Evolutionary conservation across 2,329 filamentous ascomycete species (phyloP).

Genomic region (Fusarium citri): DNA sequence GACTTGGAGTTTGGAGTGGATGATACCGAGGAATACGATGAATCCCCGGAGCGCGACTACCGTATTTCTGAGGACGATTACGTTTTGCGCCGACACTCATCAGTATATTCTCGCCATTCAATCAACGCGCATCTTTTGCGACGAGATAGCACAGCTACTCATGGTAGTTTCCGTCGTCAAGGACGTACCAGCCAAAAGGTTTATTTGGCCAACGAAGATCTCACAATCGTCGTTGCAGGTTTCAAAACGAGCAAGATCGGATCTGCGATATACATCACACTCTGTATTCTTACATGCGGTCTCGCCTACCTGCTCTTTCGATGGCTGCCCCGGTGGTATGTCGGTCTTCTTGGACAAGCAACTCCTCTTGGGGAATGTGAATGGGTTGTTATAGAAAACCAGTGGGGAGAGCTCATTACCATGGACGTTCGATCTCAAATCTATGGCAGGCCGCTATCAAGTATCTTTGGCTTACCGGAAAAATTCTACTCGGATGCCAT

Average conservation of each 20-base stretch:
- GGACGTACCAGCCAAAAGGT: conserved; percentile 86
- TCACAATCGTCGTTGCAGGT: conserved; percentile 92
- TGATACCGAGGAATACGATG: conserved; percentile 56
- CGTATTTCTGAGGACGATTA: conserved; percentile 58
- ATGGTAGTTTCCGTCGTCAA: conserved; percentile 70
- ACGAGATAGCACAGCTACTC: conserved; percentile 76
- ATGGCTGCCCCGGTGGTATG: conserved; percentile 91
- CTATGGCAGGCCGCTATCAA: conserved; percentile 68
- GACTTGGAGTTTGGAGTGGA: conserved; percentile 55
- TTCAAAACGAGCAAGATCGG: conserved; percentile 83
- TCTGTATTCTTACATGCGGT: conserved; percentile 80
- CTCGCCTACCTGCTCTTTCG: conserved; percentile 85
- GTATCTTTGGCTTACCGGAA: conserved; percentile 74
- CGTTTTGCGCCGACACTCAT: conserved; percentile 70
- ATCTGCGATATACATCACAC: conserved; percentile 72
- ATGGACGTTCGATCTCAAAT: conserved; percentile 70
- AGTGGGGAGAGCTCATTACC: conserved; percentile 93
- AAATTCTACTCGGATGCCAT: conserved; percentile 67
- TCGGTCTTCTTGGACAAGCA: conserved; percentile 77
- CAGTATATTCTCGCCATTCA: conserved; percentile 67
- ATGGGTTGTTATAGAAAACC: conserved; percentile 97
- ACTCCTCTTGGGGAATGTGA: conserved; percentile 78
- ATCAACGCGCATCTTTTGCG: conserved; percentile 75
- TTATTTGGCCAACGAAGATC: conserved; percentile 91
- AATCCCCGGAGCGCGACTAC: conserved; percentile 56